Percentiles rank a stretch among this genome's conserved stretches.
phyloP scores from a whole-genome alignment of 345 rosid species.

The Anastatica hierochuntica region DNA sequence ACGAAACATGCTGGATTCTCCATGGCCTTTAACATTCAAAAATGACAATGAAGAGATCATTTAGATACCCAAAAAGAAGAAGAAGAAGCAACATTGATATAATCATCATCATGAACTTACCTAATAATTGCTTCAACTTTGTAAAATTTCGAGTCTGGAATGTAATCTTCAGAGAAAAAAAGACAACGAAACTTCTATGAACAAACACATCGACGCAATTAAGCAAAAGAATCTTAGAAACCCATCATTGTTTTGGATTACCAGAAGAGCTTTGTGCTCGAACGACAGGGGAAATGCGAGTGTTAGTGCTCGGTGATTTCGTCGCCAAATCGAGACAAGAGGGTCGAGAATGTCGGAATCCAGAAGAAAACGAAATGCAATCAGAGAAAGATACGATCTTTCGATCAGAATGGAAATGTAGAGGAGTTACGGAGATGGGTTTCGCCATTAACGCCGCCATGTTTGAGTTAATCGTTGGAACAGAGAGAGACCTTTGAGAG shows the following conservation, averaged over 20 bases:
- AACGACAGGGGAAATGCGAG: constrained; percentile 31
- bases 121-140: constrained; percentile 85
- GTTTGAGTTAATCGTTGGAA: background rate
- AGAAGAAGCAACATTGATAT: constrained; percentile 7
- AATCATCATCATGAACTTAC: constrained; percentile 4
- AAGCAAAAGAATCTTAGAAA: background rate
- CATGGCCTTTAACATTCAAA: constrained; percentile 52
- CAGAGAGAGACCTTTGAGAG: background rate
- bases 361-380: constrained; percentile 26
- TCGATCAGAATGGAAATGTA: constrained; percentile 16
- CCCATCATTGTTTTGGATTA: constrained; percentile 12
- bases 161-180: constrained; percentile 28
- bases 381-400: constrained; percentile 20
- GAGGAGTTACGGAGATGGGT: constrained; percentile 21
- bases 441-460: constrained; percentile 30
- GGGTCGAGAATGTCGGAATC: constrained; percentile 22
- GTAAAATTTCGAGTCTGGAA: constrained; percentile 72
- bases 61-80: background rate
- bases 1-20: constrained; percentile 74
- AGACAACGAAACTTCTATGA: background rate
- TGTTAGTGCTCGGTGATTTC: constrained; percentile 19
- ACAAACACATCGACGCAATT: background rate
- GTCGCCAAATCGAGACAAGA: constrained; percentile 17
- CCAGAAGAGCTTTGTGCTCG: constrained; percentile 52
- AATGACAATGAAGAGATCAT: constrained; percentile 10